Percentiles rank a stretch among this genome's conserved stretches.
phyloP scores from a whole-genome alignment of 2,329 filamentous ascomycete species.

The Bisporella sp. region DNA sequence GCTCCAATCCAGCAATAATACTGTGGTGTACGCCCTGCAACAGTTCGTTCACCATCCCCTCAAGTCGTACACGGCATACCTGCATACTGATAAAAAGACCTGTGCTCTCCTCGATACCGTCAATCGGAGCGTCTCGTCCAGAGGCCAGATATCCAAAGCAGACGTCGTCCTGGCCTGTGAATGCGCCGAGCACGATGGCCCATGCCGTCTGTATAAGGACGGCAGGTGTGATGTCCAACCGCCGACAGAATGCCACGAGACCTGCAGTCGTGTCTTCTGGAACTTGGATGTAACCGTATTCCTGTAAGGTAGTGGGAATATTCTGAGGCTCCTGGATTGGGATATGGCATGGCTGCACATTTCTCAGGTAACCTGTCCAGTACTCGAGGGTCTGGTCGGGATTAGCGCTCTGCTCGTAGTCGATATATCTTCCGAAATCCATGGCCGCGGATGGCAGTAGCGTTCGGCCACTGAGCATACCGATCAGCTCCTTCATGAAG shows the following conservation, averaged over 20 bases:
- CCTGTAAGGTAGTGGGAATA: background rate
- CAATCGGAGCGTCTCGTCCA: conserved; percentile 43
- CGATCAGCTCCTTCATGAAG: background rate
- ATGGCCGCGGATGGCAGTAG: background rate
- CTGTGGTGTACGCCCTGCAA: background rate
- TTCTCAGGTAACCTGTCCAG: background rate
- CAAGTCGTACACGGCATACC: conserved; percentile 35
- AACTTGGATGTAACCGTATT: background rate
- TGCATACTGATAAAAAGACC: conserved; percentile 51
- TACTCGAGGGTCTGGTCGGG: background rate
- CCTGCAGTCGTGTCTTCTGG: background rate
- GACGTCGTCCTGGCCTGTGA: conserved; percentile 39
- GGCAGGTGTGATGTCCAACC: conserved; percentile 32
- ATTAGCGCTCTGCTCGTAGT: background rate
- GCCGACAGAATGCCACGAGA: background rate
- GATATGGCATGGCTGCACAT: background rate
- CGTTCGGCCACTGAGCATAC: background rate
- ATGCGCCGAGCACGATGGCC: conserved; percentile 42
- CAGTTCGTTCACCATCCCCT: background rate
- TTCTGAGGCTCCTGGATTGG: background rate
- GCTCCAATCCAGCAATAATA: background rate
- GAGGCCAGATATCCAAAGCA: conserved; percentile 48
- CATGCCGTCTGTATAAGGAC: conserved; percentile 45
- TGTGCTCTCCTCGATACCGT: conserved; percentile 32
- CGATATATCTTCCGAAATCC: background rate